Evolutionary conservation across 257 asterid genomes (phyloP).

Genomic region (Cynanchum wilfordii): DNA sequence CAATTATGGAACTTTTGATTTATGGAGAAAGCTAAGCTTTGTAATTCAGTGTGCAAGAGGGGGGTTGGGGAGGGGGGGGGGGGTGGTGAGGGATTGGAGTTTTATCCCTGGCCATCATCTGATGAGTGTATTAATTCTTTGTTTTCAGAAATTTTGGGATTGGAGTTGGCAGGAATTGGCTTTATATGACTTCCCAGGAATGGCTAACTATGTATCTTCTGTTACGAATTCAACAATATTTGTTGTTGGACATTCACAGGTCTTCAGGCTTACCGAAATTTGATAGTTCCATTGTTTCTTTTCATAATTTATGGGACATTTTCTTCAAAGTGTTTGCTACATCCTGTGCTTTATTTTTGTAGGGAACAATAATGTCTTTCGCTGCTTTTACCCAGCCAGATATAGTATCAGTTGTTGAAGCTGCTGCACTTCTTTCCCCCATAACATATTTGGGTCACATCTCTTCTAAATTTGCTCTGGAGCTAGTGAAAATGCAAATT

Average conservation of each 20-base stretch:
- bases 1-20: background rate
- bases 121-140: slow-evolving; percentile 11
- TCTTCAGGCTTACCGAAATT: slow-evolving; percentile 21
- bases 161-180: slow-evolving; percentile 99
- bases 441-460: slow-evolving; percentile 82
- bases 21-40: background rate
- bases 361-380: slow-evolving; percentile 97
- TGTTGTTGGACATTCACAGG: slow-evolving; percentile 98
- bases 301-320: background rate
- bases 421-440: slow-evolving; percentile 95
- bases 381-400: slow-evolving; percentile 92
- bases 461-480: slow-evolving; percentile 55
- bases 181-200: slow-evolving; percentile 74
- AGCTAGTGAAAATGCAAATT: slow-evolving; percentile 63
- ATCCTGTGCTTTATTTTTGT: slow-evolving; percentile 18
- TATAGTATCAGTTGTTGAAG: slow-evolving; percentile 73
- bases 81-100: too few relatives aligned
- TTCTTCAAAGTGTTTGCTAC: background rate
- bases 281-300: background rate
- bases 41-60: background rate
- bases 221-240: slow-evolving; percentile 58
- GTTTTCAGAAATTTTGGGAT: slow-evolving; percentile 83
- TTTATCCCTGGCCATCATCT: slow-evolving; percentile 14
- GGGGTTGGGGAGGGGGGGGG: too few relatives aligned
- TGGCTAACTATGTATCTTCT: slow-evolving; percentile 59